A percentile compares a stretch with the other conserved stretches of the same genome.
Conservation (phyloP, 2,329 filamentous ascomycete species). For the Ceratocystiopsis brevicomis region DNA sequence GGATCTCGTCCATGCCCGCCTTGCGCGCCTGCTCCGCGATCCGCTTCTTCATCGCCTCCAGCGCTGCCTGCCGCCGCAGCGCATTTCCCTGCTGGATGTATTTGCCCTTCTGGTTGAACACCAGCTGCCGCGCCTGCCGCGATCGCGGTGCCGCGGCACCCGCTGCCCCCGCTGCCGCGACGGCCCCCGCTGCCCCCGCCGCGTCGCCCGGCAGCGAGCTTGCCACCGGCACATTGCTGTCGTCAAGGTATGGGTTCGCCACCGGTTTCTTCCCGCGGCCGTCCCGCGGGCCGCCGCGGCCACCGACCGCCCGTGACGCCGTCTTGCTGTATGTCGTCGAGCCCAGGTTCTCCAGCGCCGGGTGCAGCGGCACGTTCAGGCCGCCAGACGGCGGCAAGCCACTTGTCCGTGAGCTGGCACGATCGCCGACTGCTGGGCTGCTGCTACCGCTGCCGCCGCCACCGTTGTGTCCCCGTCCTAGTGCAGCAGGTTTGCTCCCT, state of each 20-base stretch:
- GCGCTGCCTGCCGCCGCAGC: slow-evolving; percentile 63
- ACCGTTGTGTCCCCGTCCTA: not conserved
- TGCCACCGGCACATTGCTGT: slow-evolving; percentile 35
- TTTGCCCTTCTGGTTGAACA: slow-evolving; percentile 93
- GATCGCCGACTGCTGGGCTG: not conserved
- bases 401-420: slow-evolving; percentile 3
- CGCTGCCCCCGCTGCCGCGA: slow-evolving; percentile 25
- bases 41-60: slow-evolving; percentile 87
- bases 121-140: slow-evolving; percentile 54
- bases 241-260: slow-evolving; percentile 67
- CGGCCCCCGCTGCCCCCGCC: slow-evolving; percentile 21
- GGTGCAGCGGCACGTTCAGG: slow-evolving; percentile 58
- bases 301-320: slow-evolving; percentile 11
- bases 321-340: slow-evolving; percentile 24
- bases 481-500: not conserved
- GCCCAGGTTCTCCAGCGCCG: slow-evolving; percentile 44
- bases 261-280: not conserved
- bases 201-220: slow-evolving; percentile 31
- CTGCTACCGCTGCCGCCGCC: slow-evolving; percentile 27
- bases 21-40: slow-evolving; percentile 77
- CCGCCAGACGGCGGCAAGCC: slow-evolving; percentile 29
- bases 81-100: slow-evolving; percentile 91
- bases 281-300: slow-evolving; percentile 4
- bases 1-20: slow-evolving; percentile 82
- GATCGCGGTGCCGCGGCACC: slow-evolving; percentile 34